Base-by-base conservation (phyloP, 495 filamentous ascomycete genomes). In the Xylaria telfairii region DNA sequence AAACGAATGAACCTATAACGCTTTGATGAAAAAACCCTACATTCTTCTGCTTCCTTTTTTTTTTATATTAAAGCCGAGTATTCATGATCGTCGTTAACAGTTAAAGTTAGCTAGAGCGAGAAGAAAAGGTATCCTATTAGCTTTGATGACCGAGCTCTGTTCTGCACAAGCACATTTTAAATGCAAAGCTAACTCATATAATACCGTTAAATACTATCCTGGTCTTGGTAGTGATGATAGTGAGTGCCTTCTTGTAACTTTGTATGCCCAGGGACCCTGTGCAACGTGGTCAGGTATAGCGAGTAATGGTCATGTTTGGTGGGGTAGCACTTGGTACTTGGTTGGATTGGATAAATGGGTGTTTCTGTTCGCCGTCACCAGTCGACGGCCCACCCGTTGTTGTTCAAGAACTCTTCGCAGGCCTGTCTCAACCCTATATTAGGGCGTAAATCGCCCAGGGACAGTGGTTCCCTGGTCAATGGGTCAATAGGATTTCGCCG, bases 341-440 rank as follows among this genome's bases (percentile, higher is more conserved):
- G 12, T 3, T 26, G 47, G 10, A 5, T 30, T 54, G 51, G 13
- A 17, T 62, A 2, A 24, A 37, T 37, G n/a, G 0, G 30, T 5
- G 24, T 17, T 30, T 10, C 26, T 54, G 13, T 54, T 17, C 28
- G 28, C n/a, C 28, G 8, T 63, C 32, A 98, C 89, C 91, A 99
- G 76, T 98, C 96, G 10, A 91, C 92, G 21, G 94, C 93, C 95
- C 96, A 98, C 32, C 95, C 96, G 78, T 97, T 97, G 69, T 93
- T 83, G 17, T 91, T 84, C 72, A 97, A 79, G 75, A 96, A 98
- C 61, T 93, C 91, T 42, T 91, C 89, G 76, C 93, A 96, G 0
- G 93, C 96, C 37, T 91, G 87, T 79, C 90, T 95, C 63, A 99
- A 86, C 28, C 90, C 90, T 49, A 95, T 83, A 77, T 99, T 99